Evolutionary conservation across 1,284 basidiomycete species (phyloP).

Genomic region (Malassezia furfur): DNA sequence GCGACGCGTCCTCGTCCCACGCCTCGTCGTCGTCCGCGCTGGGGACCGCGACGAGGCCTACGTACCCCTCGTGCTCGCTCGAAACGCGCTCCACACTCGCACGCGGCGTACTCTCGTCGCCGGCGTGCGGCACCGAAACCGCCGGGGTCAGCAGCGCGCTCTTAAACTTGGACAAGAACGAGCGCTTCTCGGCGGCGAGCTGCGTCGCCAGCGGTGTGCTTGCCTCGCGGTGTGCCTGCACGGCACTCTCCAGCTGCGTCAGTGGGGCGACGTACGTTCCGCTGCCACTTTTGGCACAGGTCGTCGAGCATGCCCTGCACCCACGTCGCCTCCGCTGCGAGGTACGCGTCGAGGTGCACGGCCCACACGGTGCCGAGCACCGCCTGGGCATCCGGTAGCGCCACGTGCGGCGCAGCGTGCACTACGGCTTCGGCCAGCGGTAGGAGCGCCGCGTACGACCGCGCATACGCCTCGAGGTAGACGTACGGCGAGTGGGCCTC

Average conservation of each 20-base stretch:
- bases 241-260: neutral
- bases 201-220: neutral
- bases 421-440: conserved; percentile 60
- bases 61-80: conserved; percentile 26
- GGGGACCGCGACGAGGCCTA: neutral
- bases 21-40: neutral
- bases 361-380: conserved; percentile 83
- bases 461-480: conserved; percentile 76
- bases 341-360: conserved; percentile 87
- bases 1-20: neutral
- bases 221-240: neutral
- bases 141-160: conserved; percentile 82
- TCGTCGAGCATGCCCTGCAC: conserved; percentile 64
- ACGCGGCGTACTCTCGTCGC: conserved; percentile 17
- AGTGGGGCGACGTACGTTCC: conserved; percentile 49
- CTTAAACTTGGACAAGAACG: conserved; percentile 81
- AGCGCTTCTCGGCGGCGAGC: conserved; percentile 81
- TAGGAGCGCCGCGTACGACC: conserved; percentile 78
- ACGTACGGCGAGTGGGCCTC: conserved; percentile 64
- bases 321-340: conserved; percentile 80
- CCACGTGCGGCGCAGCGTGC: neutral
- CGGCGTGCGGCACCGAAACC: conserved; percentile 65
- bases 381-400: conserved; percentile 56
- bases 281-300: conserved; percentile 71
- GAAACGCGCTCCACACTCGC: conserved; percentile 24